A percentile compares a stretch with the other conserved stretches of the same genome.
These are phyloP conservation scores for Alternaria dauci DNA, from an alignment of 2,329 filamentous ascomycete species.

Conservation along the genomic window DNA sequence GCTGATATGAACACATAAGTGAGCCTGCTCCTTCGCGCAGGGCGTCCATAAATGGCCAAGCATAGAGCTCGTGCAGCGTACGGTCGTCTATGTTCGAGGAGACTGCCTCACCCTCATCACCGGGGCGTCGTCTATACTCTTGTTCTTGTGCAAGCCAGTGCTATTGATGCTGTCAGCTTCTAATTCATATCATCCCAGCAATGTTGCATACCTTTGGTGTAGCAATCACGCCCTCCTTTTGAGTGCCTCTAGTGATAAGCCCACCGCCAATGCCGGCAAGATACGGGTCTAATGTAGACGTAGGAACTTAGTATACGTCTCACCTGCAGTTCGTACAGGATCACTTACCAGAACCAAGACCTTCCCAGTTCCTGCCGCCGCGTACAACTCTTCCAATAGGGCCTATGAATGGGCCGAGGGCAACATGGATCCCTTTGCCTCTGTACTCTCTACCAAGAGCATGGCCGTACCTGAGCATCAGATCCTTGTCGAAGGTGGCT, in stretches of 20 bases:
- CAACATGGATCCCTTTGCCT: conserved; percentile 75
- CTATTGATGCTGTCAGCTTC: conserved; percentile 47
- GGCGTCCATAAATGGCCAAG: conserved; percentile 71
- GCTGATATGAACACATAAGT: conserved; percentile 66
- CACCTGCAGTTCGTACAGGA: no score
- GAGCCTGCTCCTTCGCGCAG: conserved; percentile 65
- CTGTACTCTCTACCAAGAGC: conserved; percentile 75
- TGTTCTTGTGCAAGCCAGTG: conserved; percentile 62
- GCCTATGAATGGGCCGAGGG: conserved; percentile 73
- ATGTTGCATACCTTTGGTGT: conserved; percentile 27
- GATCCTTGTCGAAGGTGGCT: conserved; percentile 74
- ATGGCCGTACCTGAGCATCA: conserved; percentile 72
- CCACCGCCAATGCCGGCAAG: conserved; percentile 64
- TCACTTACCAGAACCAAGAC: conserved; percentile 64
- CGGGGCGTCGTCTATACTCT: conserved; percentile 55
- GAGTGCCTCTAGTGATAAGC: conserved; percentile 62
- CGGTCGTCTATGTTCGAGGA: conserved; percentile 71
- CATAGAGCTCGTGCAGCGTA: conserved; percentile 71
- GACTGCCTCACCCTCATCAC: conserved; percentile 61
- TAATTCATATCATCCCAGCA: background rate
- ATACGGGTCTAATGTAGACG: conserved; percentile 60
- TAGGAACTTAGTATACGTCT: no score
- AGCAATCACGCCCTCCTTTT: conserved; percentile 57
- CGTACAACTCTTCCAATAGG: conserved; percentile 74
- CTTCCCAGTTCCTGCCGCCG: conserved; percentile 78